Percentiles rank a stretch among this genome's conserved stretches.
Evolutionary conservation across 2,329 filamentous ascomycete species (phyloP).

Genomic region (Huntiella decipiens): DNA sequence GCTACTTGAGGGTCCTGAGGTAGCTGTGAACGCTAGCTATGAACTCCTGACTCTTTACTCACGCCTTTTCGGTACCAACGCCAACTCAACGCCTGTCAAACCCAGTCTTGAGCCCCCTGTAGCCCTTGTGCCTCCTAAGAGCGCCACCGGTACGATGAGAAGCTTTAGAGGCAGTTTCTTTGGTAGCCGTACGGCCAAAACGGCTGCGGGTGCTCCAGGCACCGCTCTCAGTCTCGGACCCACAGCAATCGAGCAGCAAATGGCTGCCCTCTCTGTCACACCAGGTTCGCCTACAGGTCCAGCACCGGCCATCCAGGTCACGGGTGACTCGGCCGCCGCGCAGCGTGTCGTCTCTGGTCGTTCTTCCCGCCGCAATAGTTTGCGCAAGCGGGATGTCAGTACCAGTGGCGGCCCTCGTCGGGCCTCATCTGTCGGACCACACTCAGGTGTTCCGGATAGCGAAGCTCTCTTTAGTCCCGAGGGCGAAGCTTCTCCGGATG

Average conservation of each 20-base stretch:
- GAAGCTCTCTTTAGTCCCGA: constrained; percentile 32
- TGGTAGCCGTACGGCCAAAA: constrained; percentile 24
- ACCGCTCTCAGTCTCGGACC: constrained; percentile 1
- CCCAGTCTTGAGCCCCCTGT: constrained; percentile 4
- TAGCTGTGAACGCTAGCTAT: constrained; percentile 72
- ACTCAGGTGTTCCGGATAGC: constrained; percentile 27
- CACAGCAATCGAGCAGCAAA: neutral
- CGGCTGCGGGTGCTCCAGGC: constrained; percentile 4
- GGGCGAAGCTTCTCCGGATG: constrained; percentile 24
- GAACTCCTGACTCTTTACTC: constrained; percentile 70
- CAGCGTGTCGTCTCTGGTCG: constrained; percentile 5
- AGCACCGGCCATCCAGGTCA: constrained; percentile 10
- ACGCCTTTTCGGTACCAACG: constrained; percentile 46
- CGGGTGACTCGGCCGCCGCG: neutral
- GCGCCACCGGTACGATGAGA: constrained; percentile 48
- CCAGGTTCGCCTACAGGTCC: constrained; percentile 19
- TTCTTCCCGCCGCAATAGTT: constrained; percentile 10
- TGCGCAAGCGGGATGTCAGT: constrained; percentile 14
- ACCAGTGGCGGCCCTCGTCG: constrained; percentile 24
- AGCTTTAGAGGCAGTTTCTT: constrained; percentile 63
- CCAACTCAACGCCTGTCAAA: constrained; percentile 1
- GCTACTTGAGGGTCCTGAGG: constrained; percentile 61
- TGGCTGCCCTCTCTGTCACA: constrained; percentile 23
- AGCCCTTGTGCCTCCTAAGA: constrained; percentile 31
- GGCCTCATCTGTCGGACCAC: constrained; percentile 25